phyloP scores from a whole-genome alignment of 2,329 filamentous ascomycete genomes.

The Fusarium euwallaceae region DNA sequence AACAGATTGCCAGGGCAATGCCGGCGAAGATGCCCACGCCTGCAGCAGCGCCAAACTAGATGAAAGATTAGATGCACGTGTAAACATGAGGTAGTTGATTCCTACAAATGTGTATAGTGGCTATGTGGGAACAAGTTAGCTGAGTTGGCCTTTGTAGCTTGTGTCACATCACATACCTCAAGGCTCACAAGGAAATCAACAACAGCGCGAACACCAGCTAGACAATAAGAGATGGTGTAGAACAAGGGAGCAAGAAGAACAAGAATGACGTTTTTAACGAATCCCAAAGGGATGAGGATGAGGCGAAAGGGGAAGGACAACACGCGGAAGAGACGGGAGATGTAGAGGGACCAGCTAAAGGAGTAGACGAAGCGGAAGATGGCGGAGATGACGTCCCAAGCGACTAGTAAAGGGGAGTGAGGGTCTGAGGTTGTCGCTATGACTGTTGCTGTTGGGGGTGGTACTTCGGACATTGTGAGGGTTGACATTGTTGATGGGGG shows the following conservation, averaged over 20 bases:
- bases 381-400: conserved; percentile 44
- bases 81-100: neutral
- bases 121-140: conserved; percentile 42
- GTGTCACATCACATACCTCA: conserved; percentile 49
- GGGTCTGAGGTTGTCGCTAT: conserved; percentile 21
- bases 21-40: conserved; percentile 76
- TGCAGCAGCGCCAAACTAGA: conserved; percentile 72
- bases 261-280: conserved; percentile 46
- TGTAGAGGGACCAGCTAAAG: conserved; percentile 47
- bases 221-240: conserved; percentile 49
- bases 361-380: conserved; percentile 45
- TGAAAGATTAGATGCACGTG: neutral
- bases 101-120: conserved; percentile 60
- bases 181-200: conserved; percentile 50
- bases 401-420: conserved; percentile 34
- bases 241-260: conserved; percentile 55
- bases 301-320: conserved; percentile 50
- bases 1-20: conserved; percentile 68
- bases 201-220: conserved; percentile 40
- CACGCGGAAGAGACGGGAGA: conserved; percentile 41
- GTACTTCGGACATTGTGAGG: conserved; percentile 29
- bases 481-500: conserved; percentile 14
- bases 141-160: neutral
- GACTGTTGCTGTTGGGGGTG: conserved; percentile 27
- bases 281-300: conserved; percentile 47